Conservation (phyloP, 2,329 filamentous ascomycete genomes). For the Cytospora chrysosperma region DNA sequence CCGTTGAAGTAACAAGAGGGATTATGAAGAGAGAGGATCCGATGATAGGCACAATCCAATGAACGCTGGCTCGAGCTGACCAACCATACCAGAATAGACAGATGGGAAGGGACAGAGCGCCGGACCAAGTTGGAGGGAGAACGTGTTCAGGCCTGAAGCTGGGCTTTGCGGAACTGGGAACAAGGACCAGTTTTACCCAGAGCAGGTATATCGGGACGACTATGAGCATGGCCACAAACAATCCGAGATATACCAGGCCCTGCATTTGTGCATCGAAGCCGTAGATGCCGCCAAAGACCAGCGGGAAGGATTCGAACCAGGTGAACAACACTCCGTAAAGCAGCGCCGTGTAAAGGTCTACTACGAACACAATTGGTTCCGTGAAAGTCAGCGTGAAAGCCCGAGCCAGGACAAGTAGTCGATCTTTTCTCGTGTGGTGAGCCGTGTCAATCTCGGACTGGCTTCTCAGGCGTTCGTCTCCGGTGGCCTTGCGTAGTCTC, state of each 20-base stretch:
- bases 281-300: conserved; percentile 2
- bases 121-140: conserved; percentile 2
- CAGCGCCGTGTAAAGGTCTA: conserved; percentile 4
- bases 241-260: not conserved
- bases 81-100: conserved; percentile 55
- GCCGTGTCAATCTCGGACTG: conserved; percentile 2
- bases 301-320: conserved; percentile 10
- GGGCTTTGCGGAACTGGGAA: not conserved
- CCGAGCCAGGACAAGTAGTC: not conserved
- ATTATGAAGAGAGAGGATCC: conserved; percentile 30
- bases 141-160: not conserved
- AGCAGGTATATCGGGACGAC: not conserved
- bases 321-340: conserved; percentile 10
- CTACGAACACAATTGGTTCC: not conserved
- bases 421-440: not conserved
- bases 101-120: conserved; percentile 39
- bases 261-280: not conserved
- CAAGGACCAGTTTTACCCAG: not conserved
- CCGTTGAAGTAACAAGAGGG: not conserved
- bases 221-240: not conserved
- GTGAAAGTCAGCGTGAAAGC: conserved; percentile 2
- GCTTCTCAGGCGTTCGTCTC: not conserved
- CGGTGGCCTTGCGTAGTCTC: not conserved
- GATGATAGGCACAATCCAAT: conserved; percentile 54
- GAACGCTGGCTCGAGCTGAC: conserved; percentile 45